Base-by-base conservation (phyloP, 768 basidiomycete genomes). In the Kwoniella sp. region DNA sequence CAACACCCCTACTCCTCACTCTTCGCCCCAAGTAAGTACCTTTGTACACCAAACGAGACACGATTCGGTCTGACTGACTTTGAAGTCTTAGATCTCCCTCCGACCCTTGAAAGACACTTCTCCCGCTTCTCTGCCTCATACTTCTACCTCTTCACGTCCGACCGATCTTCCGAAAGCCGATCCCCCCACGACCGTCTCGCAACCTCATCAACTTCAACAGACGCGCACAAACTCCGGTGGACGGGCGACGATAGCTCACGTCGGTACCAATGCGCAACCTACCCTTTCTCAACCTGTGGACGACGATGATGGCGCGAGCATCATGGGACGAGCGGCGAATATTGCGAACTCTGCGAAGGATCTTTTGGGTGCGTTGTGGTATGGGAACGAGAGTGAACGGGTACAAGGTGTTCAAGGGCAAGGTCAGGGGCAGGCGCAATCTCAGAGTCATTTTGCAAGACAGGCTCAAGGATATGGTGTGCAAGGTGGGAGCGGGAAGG, bases 301-400 rank as follows among this genome's bases (percentile, higher is more conserved):
- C 55, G 55, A 69, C 34, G 64, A 67, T 48, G 78, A 74, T 55
- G 77, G 75, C 23, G 84, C 82, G 4, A 85, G 83, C 38, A 81
- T 88, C 23, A 85, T 86, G 25, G 85, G 86, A 17, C 83, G 86
- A 54, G 87, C 91, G 25, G 90, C 88, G 22, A 90, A 89, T 58
- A 90, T 93, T 45, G 89, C 93, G 63, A 88, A 86, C 50, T 87
- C 85, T 57, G 92, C 92, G 1, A 88, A 90, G 22, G 89, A 90
- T 50, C 87, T 89, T 71, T 75, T 93, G 22, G 89, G 90, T 23
- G 82, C 85, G 23, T 81, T 88, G 65, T 88, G 86, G 87, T 77
- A 77, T 64, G 75, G 75, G 31, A 69, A 73, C 59, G 67, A 67
- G 23, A 55, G 48, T 17, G 41, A 45, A 45, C 41, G 41, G 15